Evolutionary conservation across 129 eudicot genomes (phyloP), one percentile per base, ranked within the genome.

Genomic region (Logfia minima): DNA sequence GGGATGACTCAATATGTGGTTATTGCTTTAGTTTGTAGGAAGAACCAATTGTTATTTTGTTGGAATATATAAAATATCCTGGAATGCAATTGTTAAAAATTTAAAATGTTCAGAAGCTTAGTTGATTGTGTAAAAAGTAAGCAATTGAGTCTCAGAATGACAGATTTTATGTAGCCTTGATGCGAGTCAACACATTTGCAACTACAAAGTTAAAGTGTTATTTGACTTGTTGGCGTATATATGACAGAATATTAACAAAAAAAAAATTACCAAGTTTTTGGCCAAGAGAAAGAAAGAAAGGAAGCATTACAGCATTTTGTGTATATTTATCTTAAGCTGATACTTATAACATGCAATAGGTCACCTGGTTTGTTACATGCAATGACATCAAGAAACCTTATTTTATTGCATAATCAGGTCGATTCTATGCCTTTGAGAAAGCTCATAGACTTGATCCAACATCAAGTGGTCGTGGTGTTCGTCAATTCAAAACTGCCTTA

Each of bases 381-480:
- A 53, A 4, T 53, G 41, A 14, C 32, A 63, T 43, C 29, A 28
- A 75, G 52, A 64, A 65, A 65, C 13, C 34, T 72, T 64, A 52
- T 72, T 53, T 48, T 64, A 4, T 32, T 85, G 71, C 52, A 67
- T 67, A 66, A 74, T 81, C 83, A 92, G 98, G 98, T 78, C 96
- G 98, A 17, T 92, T 90, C 81, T 92, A 90, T 73, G 98, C 98
- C 55, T 92, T 92, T 77, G 98, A 92, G 85, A 88, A 90, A 80
- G 98, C 96, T 66, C 96, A 92, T 78, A 88, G 85, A 65, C 77
- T 92, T 64, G 98, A 92, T 86, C 96, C 98, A 70, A 90, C 90
- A 71, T 92, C 98, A 81, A 90, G 98, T 83, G 98, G 98, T 31
- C 96, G 98, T 79, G 98, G 98, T 68, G 98, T 92, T 77, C 98